Conservation (phyloP, 441 rosid genomes). For the Pelargonium fulgidum region DNA sequence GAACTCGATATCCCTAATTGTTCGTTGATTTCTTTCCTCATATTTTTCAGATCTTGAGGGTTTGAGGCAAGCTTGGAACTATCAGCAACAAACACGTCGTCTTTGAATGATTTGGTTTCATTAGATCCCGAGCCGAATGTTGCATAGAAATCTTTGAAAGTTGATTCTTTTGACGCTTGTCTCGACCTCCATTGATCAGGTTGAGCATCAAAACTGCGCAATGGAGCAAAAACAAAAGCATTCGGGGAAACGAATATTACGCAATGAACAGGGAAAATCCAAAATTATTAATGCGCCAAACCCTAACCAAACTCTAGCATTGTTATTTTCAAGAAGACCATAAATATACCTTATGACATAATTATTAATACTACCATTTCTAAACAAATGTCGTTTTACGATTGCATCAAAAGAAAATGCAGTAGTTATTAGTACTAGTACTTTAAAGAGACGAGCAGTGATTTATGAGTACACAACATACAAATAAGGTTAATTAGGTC, state of each 20-base stretch:
- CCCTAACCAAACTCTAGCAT: background rate
- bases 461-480: too few relatives aligned
- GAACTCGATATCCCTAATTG: constrained; percentile 28
- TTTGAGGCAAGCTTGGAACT: constrained; percentile 36
- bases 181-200: constrained; percentile 75
- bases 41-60: constrained; percentile 35
- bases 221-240: constrained; percentile 15
- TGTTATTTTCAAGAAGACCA: background rate
- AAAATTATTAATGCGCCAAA: background rate
- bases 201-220: constrained; percentile 47
- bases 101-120: constrained; percentile 36
- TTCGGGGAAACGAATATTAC: constrained; percentile 3
- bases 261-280: background rate
- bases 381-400: too few relatives aligned
- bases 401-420: too few relatives aligned
- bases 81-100: constrained; percentile 36
- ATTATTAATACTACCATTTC: too few relatives aligned
- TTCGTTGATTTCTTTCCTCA: constrained; percentile 46
- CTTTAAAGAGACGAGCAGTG: too few relatives aligned
- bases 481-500: too few relatives aligned
- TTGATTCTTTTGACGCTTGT: constrained; percentile 71
- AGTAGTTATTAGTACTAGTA: too few relatives aligned
- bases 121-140: constrained; percentile 45
- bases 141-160: constrained; percentile 52
- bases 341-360: too few relatives aligned